These are phyloP conservation scores for Fusarium protoensiforme DNA, from an alignment of 2,329 filamentous ascomycete genomes.

Conservation along the genomic window DNA sequence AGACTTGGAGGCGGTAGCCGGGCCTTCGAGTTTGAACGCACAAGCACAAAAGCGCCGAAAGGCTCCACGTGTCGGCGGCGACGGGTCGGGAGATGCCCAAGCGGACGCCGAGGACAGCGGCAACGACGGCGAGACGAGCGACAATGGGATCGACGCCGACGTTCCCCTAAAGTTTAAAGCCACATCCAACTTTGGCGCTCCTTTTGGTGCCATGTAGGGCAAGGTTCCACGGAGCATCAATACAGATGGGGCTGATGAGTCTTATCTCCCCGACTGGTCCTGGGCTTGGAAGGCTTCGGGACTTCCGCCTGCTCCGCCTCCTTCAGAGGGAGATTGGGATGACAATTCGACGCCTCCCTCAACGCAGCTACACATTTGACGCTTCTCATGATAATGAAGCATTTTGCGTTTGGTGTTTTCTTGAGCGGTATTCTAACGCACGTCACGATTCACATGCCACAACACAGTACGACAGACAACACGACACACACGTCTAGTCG, in stretches of 20 bases:
- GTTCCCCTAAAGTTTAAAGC: conserved; percentile 59
- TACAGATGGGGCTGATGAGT: background rate
- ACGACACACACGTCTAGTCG: conserved; percentile 20
- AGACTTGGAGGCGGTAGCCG: conserved; percentile 30
- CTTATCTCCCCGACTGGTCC: conserved; percentile 6
- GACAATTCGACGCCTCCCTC: background rate
- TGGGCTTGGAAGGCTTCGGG: conserved; percentile 4
- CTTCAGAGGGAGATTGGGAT: background rate
- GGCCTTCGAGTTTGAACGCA: conserved; percentile 25
- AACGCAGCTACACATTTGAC: background rate
- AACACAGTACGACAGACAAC: background rate
- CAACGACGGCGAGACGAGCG: conserved; percentile 33
- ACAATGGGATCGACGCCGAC: conserved; percentile 51
- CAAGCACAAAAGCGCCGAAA: conserved; percentile 8
- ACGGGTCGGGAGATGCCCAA: conserved; percentile 37
- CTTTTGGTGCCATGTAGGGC: conserved; percentile 52
- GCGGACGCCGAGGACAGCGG: conserved; percentile 40
- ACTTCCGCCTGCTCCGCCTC: conserved; percentile 6
- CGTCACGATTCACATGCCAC: conserved; percentile 17
- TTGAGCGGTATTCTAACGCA: conserved; percentile 12
- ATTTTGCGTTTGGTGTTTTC: conserved; percentile 14
- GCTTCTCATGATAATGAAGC: conserved; percentile 24
- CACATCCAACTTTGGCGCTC: conserved; percentile 60
- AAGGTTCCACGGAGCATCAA: background rate
- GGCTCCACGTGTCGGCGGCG: conserved; percentile 31